A percentile compares a stretch with the other conserved stretches of the same genome.
Conservation (phyloP, 345 rosid genomes). For the Brassica carinata region DNA sequence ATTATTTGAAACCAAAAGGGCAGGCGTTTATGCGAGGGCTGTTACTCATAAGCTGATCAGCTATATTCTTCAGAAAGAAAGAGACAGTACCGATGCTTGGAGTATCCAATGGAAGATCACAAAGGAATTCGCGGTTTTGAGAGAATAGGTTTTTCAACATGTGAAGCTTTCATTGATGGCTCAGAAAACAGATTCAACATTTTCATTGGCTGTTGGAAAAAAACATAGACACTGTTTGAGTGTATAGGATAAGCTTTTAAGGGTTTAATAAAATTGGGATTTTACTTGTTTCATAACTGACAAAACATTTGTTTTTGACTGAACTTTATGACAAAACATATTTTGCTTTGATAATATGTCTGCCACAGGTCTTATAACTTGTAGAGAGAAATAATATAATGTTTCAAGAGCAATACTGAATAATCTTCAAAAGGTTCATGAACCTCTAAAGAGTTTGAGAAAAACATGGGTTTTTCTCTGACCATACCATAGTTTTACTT, state of each 20-base stretch:
- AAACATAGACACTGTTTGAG: background rate
- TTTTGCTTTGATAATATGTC: background rate
- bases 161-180: slow-evolving; percentile 21
- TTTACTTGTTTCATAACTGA: background rate
- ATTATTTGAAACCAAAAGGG: slow-evolving; percentile 19
- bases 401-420: no score
- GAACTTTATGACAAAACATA: background rate
- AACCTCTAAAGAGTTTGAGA: no score
- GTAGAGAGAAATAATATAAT: background rate
- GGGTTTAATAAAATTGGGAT: background rate
- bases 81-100: slow-evolving; percentile 53
- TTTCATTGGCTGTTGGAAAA: slow-evolving; percentile 11
- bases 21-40: slow-evolving; percentile 62
- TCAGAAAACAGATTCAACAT: background rate
- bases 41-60: slow-evolving; percentile 61
- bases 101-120: slow-evolving; percentile 59
- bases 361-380: background rate
- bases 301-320: no score
- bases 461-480: no score
- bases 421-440: no score
- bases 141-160: background rate
- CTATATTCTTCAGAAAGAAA: slow-evolving; percentile 63
- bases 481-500: no score
- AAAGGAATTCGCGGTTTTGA: slow-evolving; percentile 65
- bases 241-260: slow-evolving; percentile 22